These are phyloP conservation scores for Hericium rajendrae DNA, from an alignment of 768 basidiomycete genomes.

Conservation along the genomic window DNA sequence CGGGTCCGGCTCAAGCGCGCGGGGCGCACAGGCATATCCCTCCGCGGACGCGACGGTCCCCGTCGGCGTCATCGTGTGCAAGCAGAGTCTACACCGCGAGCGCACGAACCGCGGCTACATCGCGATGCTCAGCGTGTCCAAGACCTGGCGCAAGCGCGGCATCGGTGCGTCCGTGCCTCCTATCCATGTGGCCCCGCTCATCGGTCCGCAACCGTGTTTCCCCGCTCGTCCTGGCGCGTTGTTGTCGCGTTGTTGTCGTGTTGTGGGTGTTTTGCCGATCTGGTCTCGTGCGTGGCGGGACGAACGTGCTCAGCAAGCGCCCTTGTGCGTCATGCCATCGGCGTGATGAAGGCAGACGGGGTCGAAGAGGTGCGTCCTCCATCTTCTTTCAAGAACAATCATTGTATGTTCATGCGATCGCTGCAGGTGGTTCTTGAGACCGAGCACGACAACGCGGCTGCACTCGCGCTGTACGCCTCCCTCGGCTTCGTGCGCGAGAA, in stretches of 20 bases:
- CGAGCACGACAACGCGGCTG: conserved; percentile 85
- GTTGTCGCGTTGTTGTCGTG: conserved; percentile 27
- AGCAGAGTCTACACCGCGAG: conserved; percentile 82
- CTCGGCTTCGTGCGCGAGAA: conserved; percentile 96
- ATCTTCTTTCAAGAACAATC: conserved; percentile 21
- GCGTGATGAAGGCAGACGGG: conserved; percentile 72
- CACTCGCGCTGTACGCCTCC: conserved; percentile 81
- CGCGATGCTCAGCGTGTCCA: conserved; percentile 91
- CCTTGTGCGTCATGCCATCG: conserved; percentile 75
- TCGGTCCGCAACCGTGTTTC: background rate
- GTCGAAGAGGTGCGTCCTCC: conserved; percentile 48
- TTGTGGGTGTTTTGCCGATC: conserved; percentile 23
- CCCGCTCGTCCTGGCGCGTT: conserved; percentile 18
- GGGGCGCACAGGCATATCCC: background rate
- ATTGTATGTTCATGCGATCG: conserved; percentile 1
- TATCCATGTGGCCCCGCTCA: background rate
- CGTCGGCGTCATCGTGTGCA: conserved; percentile 92
- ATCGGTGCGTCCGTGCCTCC: conserved; percentile 55
- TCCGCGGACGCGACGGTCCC: conserved; percentile 33
- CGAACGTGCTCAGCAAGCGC: conserved; percentile 19
- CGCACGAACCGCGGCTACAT: conserved; percentile 85
- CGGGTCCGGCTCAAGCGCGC: background rate
- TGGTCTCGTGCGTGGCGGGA: conserved; percentile 24
- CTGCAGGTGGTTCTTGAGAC: conserved; percentile 87
- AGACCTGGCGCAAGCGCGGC: conserved; percentile 78